phyloP scores from a whole-genome alignment of 306 rosid genomes.

The Lupinus albus region DNA sequence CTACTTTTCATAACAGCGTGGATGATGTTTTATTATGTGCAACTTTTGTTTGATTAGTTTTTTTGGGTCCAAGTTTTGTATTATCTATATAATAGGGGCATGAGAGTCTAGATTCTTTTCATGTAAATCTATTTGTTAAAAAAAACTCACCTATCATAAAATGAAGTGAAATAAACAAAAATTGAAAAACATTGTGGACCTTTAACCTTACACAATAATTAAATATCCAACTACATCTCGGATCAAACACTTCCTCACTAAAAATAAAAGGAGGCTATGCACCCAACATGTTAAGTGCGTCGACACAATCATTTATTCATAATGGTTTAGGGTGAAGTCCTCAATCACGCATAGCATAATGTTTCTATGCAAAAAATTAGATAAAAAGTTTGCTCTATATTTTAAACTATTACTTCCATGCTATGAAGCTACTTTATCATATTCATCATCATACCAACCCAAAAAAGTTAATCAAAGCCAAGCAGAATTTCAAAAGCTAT shows the following conservation, averaged over 20 bases:
- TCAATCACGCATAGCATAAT: neutral
- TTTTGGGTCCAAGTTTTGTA: conserved; percentile 1
- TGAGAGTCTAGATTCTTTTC: no score
- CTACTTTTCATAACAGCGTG: neutral
- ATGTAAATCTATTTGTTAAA: no score
- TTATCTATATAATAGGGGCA: conserved; percentile 23
- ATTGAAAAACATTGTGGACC: no score
- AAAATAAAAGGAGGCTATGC: neutral
- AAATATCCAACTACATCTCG: no score
- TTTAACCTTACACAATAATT: no score
- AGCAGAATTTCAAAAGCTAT: conserved; percentile 50
- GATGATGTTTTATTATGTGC: conserved; percentile 9
- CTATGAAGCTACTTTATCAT: conserved; percentile 13
- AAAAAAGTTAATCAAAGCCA: conserved; percentile 48
- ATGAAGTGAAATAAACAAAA: no score
- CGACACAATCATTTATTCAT: neutral
- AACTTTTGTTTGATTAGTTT: neutral
- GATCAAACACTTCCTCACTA: no score
- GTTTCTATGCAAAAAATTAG: neutral
- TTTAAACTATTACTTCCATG: neutral
- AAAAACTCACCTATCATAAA: no score
- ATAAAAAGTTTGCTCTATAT: neutral
- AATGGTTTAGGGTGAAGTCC: no score
- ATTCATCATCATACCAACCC: conserved; percentile 21
- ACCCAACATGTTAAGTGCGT: neutral